Base-by-base conservation (phyloP, 1,284 basidiomycete genomes). In the Malassezia arunalokei region DNA sequence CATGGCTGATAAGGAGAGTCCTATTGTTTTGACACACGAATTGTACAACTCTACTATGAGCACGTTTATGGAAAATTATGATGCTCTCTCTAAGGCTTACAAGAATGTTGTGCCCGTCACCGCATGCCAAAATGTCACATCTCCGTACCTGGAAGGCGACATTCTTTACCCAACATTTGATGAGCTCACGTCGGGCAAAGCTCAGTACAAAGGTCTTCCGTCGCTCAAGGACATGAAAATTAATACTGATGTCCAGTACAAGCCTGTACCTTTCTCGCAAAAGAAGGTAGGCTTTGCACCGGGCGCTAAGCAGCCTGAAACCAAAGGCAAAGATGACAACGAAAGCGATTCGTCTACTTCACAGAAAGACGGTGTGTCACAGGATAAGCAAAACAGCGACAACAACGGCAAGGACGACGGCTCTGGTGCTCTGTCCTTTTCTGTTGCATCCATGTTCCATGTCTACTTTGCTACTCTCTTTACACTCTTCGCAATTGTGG, bases 141-240 rank as follows among this genome's bases (percentile, higher is more conserved):
- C 69, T 35, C 77, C 77, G 0, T 79, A 78, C 61, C 66, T 59
- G n/a, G 77, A 79, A 64, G 56, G 58, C 40, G 6, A 47, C 5
- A 65, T 73, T 45, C 69, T 65, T 40, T 77, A 69, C 63, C 69
- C 69, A 8, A 56, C 54, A 58, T 69, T 65, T 55, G 60, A 43
- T 17, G 50, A 64, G 42, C 67, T 64, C 46, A 40, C 57, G 2
- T 48, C 49, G 1, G 66, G 66, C 31, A 62, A 65, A 42, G 17
- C 41, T 14, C n/a, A 33, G 12, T 31, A 32, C 31, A 57, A 59
- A 7, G 64, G 63, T 14, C 32, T 68, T 6, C 67, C 69, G 2
- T 27, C 47, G 14, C 51, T 57, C 1, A 41, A 35, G 11, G 37
- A 35, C 32, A 66, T 68, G 51, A 66, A 65, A 50, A 51, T 63